Evolutionary conservation across 306 rosid genomes (phyloP), one percentile per base, ranked within the genome.

Genomic region (Quercus robur): DNA sequence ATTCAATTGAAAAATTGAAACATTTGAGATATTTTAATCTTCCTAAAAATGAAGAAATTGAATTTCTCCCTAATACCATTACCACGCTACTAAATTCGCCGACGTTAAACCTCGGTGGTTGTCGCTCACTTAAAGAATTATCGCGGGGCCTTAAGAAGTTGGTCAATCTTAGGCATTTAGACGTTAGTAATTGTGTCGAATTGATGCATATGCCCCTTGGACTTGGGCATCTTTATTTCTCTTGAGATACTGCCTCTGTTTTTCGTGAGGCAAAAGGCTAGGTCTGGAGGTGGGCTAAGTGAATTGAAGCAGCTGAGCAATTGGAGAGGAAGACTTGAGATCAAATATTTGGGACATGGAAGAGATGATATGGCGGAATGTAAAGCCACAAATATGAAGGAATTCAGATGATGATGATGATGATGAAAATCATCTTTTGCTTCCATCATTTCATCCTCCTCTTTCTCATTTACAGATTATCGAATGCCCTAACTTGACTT

Each of bases 91-190:
- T 62, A 17, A 52, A 20, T 70, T 71, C 73, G 52, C 78, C 41
- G 67, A 64, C 82, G 1, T 5, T 77, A 75, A 82, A 54, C 70
- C 78, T 82, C 5, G n/a, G 41, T 8, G 62, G 71, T 14, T 82
- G 78, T 51, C 2, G n/a, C 14, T 19, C n/a, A 30, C 55, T 77
- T 33, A 77, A 18, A 25, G 21, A 49, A 38, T 82, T 82, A 56
- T 81, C 75, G 63, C 41, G 21, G 38, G 7, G 38, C 41, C 33
- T 33, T 1, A 33, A 33, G 41, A 33, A 33, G 41, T 5, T 33
- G 41, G 58, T 82, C 67, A 77, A 68, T 1, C 81, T 82, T 17
- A 62, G 78, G 57, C 41, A 77, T 64, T 41, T 77, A 4, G 59
- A 73, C 46, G 6, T 46, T 0, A 25, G 68, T 1, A 72, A 72